These are phyloP conservation scores for Rhododendron henanense DNA, from an alignment of 148 eudicot species.

Conservation along the genomic window DNA sequence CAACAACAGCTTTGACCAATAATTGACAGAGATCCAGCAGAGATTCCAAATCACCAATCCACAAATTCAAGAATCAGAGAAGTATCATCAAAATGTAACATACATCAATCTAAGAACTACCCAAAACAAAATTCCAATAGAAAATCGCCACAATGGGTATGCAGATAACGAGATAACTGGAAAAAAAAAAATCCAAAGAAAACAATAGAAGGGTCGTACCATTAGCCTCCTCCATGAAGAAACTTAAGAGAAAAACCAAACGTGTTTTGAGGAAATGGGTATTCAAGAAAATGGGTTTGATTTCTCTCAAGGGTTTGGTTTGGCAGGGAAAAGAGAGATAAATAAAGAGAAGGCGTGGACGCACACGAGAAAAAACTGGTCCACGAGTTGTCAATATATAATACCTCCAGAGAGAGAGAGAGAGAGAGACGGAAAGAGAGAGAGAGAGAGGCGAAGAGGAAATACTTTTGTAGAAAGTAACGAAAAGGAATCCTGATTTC, in stretches of 20 bases:
- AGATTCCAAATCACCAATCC: not conserved
- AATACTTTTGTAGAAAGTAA: no score
- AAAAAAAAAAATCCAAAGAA: not conserved
- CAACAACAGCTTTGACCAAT: not conserved
- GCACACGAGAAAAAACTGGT: not conserved
- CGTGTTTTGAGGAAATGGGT: not conserved
- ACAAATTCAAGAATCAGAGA: constrained; percentile 2
- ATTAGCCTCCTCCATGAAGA: constrained; percentile 23
- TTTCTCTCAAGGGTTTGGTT: not conserved
- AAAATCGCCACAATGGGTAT: not conserved
- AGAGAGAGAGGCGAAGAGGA: not conserved
- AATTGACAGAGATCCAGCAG: not conserved
- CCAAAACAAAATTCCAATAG: constrained; percentile 7
- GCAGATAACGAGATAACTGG: not conserved
- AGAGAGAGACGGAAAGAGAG: constrained; percentile 17
- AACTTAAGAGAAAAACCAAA: not conserved
- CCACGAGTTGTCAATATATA: constrained; percentile 2
- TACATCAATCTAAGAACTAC: not conserved
- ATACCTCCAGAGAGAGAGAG: not conserved
- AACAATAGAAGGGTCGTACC: constrained; percentile 16
- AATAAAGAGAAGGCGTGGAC: not conserved
- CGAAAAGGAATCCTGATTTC: not conserved
- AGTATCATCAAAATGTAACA: not conserved
- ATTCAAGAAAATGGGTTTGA: not conserved
- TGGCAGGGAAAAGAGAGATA: not conserved